A percentile compares a stretch with the other conserved stretches of the same genome.
phyloP scores from a whole-genome alignment of 2,329 filamentous ascomycete species.

The Elsinoe necatrix region DNA sequence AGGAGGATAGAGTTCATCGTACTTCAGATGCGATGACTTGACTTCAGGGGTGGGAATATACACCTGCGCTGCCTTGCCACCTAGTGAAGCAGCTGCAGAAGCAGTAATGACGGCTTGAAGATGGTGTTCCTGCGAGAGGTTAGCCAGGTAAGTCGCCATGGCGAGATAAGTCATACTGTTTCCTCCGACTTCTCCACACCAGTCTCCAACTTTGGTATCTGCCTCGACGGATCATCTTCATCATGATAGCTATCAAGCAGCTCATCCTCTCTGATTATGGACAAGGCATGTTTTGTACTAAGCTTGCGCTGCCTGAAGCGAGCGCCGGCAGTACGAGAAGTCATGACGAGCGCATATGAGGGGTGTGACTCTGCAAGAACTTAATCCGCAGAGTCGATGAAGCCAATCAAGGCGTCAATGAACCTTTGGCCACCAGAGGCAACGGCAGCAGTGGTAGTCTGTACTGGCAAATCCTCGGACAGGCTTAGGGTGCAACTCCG shows the following conservation, averaged over 20 bases:
- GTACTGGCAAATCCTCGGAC: constrained; percentile 1
- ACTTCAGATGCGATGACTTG: constrained; percentile 57
- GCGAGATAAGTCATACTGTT: constrained; percentile 55
- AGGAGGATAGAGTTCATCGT: constrained; percentile 78
- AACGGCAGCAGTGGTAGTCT: neutral
- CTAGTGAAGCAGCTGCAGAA: constrained; percentile 44
- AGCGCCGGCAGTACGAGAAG: constrained; percentile 27
- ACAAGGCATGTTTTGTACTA: constrained; percentile 79
- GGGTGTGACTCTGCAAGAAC: constrained; percentile 9
- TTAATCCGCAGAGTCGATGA: constrained; percentile 11
- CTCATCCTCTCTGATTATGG: constrained; percentile 81
- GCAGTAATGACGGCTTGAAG: constrained; percentile 74
- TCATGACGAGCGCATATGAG: constrained; percentile 14
- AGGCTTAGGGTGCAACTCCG: neutral
- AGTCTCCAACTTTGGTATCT: constrained; percentile 78
- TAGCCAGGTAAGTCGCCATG: constrained; percentile 16
- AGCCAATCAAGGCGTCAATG: neutral
- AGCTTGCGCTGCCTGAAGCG: constrained; percentile 75
- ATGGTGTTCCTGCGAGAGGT: constrained; percentile 71
- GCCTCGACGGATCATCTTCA: constrained; percentile 76
- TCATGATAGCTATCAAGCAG: constrained; percentile 63
- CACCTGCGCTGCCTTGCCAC: constrained; percentile 53
- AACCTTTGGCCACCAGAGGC: neutral
- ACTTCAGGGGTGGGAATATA: constrained; percentile 62
- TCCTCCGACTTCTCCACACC: constrained; percentile 96